Base-by-base conservation (phyloP, 495 filamentous ascomycete species). In the Recurvomyces mirabilis region DNA sequence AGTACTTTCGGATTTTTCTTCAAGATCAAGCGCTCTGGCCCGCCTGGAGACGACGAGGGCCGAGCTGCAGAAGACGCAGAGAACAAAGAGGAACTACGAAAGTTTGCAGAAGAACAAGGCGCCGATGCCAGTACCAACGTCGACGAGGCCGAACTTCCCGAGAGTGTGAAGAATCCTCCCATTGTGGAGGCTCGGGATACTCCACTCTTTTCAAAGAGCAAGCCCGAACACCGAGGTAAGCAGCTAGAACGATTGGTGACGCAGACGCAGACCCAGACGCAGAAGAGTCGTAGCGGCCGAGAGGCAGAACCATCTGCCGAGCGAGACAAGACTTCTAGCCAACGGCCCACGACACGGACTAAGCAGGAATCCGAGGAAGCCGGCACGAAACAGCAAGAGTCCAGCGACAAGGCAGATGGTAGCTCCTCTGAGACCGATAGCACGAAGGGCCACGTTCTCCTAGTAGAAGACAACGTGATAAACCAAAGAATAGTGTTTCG, bases 1-100 rank as follows among this genome's bases (percentile, higher is more conserved):
- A 55, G 46, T 17, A 65, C 62, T 0, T 65, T 65, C 41, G 58
- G 46, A 11, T 64, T 60, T 43, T 64, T 57, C 43, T 57, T 62
- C 52, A 59, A 52, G 46, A 56, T 54, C 2, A 46, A 51, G 11
- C 46, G 51, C 17, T 42, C 47, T 15, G 47, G 10, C 29, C 18
- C 30, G 24, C 20, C 38, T 3, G 19, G 14, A 3, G 37, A 41
- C 26, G 15, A 21, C 15, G 14, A 38, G 4, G 43, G 35, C 20
- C 20, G 35, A 14, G 6, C 25, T 4, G 43, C 41, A 21, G 5
- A 41, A 12, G 14, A 41, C 14, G 30, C 22, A 1, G 5, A 17
- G 1, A 31, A 23, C 19, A 15, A 33, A 1, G 23, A 48, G 18
- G 17, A 26, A 15, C 32, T 41, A 12, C n/a, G 39, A 10, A 22